phyloP scores from a whole-genome alignment of 805 yeast species.

The Saccharomycopsis olivae region DNA sequence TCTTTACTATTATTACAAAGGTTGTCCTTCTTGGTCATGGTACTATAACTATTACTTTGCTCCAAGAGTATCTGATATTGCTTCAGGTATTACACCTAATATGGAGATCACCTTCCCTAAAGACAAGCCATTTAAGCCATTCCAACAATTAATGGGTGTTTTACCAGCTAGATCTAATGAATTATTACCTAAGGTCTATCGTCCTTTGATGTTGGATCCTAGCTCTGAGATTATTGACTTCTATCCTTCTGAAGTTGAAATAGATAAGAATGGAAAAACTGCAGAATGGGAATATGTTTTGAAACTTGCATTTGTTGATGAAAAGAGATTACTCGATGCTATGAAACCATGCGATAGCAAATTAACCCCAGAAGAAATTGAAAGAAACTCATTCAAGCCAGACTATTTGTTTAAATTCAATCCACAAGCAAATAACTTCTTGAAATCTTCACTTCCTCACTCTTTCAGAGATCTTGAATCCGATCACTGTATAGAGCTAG shows the following conservation, averaged over 20 bases:
- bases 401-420: slow-evolving; percentile 62
- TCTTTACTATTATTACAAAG: slow-evolving; percentile 77
- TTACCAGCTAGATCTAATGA: slow-evolving; percentile 83
- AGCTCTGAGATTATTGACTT: slow-evolving; percentile 82
- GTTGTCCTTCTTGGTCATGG: slow-evolving; percentile 96
- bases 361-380: slow-evolving; percentile 58
- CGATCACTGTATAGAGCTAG: slow-evolving; percentile 64
- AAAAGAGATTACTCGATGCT: slow-evolving; percentile 58
- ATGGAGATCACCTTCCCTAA: slow-evolving; percentile 50
- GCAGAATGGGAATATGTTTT: slow-evolving; percentile 98
- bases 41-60: slow-evolving; percentile 82
- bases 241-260: slow-evolving; percentile 79
- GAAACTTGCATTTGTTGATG: slow-evolving; percentile 83
- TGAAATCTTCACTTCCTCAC: slow-evolving; percentile 67
- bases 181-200: slow-evolving; percentile 67
- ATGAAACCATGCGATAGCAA: slow-evolving; percentile 54
- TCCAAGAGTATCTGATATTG: slow-evolving; percentile 85
- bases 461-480: slow-evolving; percentile 69
- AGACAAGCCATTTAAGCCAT: slow-evolving; percentile 81
- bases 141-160: slow-evolving; percentile 95
- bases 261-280: slow-evolving; percentile 89
- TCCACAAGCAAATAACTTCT: slow-evolving; percentile 60
- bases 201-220: slow-evolving; percentile 77
- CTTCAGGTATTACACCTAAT: slow-evolving; percentile 48
- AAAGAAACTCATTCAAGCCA: slow-evolving; percentile 65